Evolutionary conservation across 805 yeast genomes (phyloP), one percentile per base, ranked within the genome.

Genomic region (Candida alai): DNA sequence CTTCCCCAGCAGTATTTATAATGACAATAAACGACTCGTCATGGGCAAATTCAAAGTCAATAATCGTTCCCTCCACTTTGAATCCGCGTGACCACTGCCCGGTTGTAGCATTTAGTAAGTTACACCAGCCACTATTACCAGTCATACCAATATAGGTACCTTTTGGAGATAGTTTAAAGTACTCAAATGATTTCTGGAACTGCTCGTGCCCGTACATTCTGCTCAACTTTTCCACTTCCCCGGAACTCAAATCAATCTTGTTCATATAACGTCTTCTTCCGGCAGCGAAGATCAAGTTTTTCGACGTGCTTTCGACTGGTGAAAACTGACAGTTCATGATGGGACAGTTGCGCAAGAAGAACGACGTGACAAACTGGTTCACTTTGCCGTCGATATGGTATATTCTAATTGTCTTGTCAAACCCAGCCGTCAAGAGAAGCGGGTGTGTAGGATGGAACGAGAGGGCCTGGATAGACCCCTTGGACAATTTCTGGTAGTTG

Each of bases 201-300:
- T 72, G 65, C 52, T 86, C 96, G 51, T 89, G 95, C 4, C 98
- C 98, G 55, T 89, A 90, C 70, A 90, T 62, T 58, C 96, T 76
- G 35, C 84, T 76, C 25, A 93, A 78, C 60, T 89, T 93, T 45
- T 88, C 95, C 28, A 88, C 77, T 13, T 66, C 69, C 9, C 90
- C 88, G 2, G 73, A 63, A 34, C 57, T 54, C 32, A 93, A 67
- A 57, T 88, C 89, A 96, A 97, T 89, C 31, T 87, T 80, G 61
- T 84, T 86, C 86, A 93, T 80, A 54, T 81, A 89, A 38, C 85
- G 73, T 65, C 98, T 77, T 62, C 97, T 78, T 40, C 97, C 98
- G 41, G 84, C 95, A 2, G 94, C 84, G 52, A 76, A 81, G 7
- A 90, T 78, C 46, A 69, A 65, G 51, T 66, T 71, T 42, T 76